Conservation (phyloP, 2,329 filamentous ascomycete genomes). For the Botrytis paeoniae region DNA sequence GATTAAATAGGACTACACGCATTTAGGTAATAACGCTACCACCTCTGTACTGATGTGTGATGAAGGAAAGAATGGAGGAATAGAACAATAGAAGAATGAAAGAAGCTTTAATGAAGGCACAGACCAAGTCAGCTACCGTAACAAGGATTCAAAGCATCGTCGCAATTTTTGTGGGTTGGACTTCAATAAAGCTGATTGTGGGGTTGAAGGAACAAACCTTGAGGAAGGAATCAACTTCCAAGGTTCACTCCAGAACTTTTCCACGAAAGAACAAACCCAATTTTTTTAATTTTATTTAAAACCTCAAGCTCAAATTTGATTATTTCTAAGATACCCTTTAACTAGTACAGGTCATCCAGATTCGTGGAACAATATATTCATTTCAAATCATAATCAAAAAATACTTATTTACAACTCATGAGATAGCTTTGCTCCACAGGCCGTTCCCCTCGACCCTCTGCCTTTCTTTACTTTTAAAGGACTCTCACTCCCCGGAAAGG, state of each 20-base stretch:
- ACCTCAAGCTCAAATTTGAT: neutral
- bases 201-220: constrained; percentile 1
- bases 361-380: neutral
- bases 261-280: neutral
- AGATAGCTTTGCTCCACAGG: neutral
- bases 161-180: constrained; percentile 3
- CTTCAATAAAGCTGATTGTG: constrained; percentile 12
- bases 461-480: neutral
- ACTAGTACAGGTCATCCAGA: neutral
- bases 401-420: neutral
- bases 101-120: neutral
- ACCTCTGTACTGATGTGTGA: neutral
- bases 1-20: neutral
- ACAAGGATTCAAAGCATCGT: constrained; percentile 10
- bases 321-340: neutral
- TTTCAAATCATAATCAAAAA: constrained; percentile 5
- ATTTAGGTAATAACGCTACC: neutral
- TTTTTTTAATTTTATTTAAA: neutral
- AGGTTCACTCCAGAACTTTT: constrained; percentile 9
- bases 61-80: neutral
- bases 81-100: neutral
- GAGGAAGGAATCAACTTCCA: constrained; percentile 8
- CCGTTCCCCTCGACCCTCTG: neutral
- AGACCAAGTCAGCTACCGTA: neutral
- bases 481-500: neutral